Evolutionary conservation across 2,329 filamentous ascomycete genomes (phyloP).

Genomic region (Xylaria sp.): DNA sequence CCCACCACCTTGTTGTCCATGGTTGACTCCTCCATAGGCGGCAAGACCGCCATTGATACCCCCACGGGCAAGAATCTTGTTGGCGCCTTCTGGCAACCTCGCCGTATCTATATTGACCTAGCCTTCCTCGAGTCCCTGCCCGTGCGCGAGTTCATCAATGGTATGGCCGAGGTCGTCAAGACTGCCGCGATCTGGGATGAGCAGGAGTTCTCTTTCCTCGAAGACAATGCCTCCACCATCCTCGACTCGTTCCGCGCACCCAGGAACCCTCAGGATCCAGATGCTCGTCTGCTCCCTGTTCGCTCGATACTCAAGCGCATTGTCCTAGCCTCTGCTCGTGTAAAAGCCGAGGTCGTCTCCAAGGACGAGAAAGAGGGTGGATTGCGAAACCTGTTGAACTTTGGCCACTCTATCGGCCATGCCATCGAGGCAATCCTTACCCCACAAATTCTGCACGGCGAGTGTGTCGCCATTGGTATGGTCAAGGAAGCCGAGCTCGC

Average conservation of each 20-base stretch:
- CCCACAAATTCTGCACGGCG: conserved; percentile 90
- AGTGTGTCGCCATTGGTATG: conserved; percentile 96
- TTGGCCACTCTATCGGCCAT: conserved; percentile 96
- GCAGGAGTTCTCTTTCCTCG: conserved; percentile 75
- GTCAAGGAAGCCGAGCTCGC: conserved; percentile 94
- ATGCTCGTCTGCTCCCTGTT: conserved; percentile 64
- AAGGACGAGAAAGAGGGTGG: conserved; percentile 92
- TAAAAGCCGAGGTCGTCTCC: conserved; percentile 93
- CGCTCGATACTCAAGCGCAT: conserved; percentile 66
- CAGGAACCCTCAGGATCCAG: conserved; percentile 43
- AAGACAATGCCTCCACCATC: conserved; percentile 73
- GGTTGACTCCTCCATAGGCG: conserved; percentile 97
- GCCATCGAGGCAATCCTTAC: conserved; percentile 94
- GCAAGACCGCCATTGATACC: conserved; percentile 97
- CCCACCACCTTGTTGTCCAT: conserved; percentile 92
- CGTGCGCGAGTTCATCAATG: conserved; percentile 90
- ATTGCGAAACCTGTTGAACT: conserved; percentile 89
- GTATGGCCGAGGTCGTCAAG: conserved; percentile 98
- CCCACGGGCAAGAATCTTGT: conserved; percentile 94
- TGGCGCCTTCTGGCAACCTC: conserved; percentile 93
- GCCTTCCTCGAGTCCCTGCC: conserved; percentile 87
- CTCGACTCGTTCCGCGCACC: conserved; percentile 61
- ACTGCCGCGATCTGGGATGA: conserved; percentile 96
- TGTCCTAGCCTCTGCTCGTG: conserved; percentile 82
- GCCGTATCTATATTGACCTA: conserved; percentile 90